A percentile compares a stretch with the other conserved stretches of the same genome.
Conservation (phyloP, 2,329 filamentous ascomycete genomes). For the Pyrenochaeta sp. region DNA sequence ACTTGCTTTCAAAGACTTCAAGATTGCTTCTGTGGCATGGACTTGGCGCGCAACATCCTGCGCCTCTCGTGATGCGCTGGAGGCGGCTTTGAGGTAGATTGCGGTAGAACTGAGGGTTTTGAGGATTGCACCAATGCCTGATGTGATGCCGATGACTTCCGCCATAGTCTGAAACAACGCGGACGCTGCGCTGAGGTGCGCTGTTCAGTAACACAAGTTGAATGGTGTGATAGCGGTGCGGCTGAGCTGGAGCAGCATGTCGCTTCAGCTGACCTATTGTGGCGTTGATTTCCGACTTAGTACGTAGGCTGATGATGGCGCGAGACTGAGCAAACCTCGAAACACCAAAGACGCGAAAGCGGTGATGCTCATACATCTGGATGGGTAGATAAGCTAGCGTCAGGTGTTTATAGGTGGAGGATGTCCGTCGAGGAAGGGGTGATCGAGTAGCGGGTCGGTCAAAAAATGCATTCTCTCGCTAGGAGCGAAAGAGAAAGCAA, state of each 20-base stretch:
- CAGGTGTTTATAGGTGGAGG: too few relatives aligned
- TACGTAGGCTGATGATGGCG: neutral
- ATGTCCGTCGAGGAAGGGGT: too few relatives aligned
- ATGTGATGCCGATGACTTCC: neutral
- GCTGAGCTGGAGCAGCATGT: neutral
- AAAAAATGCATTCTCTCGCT: too few relatives aligned
- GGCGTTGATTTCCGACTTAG: neutral
- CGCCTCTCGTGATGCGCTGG: neutral
- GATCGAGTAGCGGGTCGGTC: too few relatives aligned
- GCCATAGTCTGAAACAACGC: neutral
- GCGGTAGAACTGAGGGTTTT: neutral
- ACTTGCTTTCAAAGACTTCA: neutral
- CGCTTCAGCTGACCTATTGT: neutral
- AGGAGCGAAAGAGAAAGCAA: too few relatives aligned
- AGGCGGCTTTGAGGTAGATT: neutral
- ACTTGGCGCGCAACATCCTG: neutral
- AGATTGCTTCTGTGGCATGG: conserved; percentile 1
- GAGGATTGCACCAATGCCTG: neutral
- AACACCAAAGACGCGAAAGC: too few relatives aligned
- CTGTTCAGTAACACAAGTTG: too few relatives aligned
- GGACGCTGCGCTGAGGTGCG: too few relatives aligned
- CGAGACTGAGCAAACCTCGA: too few relatives aligned
- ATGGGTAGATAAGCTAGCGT: too few relatives aligned
- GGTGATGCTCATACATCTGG: too few relatives aligned
- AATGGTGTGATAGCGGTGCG: neutral